phyloP scores from a whole-genome alignment of 164 flowering plant species.

The Vitis rotundifolia region DNA sequence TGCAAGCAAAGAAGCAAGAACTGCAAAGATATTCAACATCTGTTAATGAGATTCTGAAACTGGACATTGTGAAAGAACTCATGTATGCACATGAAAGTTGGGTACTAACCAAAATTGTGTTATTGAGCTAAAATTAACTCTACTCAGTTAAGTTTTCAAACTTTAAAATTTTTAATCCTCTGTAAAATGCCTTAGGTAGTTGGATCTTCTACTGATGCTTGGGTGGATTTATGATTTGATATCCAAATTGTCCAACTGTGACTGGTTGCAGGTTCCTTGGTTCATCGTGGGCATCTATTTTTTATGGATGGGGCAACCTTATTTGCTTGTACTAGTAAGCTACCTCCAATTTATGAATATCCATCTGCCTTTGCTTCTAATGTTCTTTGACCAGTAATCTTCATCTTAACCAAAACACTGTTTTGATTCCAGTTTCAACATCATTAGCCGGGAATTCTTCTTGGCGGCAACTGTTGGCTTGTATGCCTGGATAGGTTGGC shows the following conservation, averaged over 20 bases:
- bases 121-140: too few relatives aligned
- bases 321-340: constrained; percentile 72
- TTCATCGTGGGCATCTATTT: constrained; percentile 76
- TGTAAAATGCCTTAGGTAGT: too few relatives aligned
- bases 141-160: too few relatives aligned
- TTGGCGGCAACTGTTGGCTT: constrained; percentile 72
- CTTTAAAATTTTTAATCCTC: too few relatives aligned
- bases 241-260: neutral
- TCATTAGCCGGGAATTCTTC: constrained; percentile 77
- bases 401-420: constrained; percentile 2
- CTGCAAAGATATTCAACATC: too few relatives aligned
- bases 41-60: too few relatives aligned
- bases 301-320: constrained; percentile 90
- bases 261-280: constrained; percentile 78
- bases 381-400: neutral
- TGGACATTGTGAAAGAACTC: too few relatives aligned
- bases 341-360: neutral
- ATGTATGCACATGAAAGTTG: too few relatives aligned
- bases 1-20: too few relatives aligned
- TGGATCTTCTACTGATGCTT: too few relatives aligned
- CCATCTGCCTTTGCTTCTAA: neutral
- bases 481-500: constrained; percentile 69
- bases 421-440: constrained; percentile 55
- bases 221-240: too few relatives aligned
- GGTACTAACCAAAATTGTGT: too few relatives aligned